phyloP scores from a whole-genome alignment of 106 monocot genomes.

The Acorus gramineus region DNA sequence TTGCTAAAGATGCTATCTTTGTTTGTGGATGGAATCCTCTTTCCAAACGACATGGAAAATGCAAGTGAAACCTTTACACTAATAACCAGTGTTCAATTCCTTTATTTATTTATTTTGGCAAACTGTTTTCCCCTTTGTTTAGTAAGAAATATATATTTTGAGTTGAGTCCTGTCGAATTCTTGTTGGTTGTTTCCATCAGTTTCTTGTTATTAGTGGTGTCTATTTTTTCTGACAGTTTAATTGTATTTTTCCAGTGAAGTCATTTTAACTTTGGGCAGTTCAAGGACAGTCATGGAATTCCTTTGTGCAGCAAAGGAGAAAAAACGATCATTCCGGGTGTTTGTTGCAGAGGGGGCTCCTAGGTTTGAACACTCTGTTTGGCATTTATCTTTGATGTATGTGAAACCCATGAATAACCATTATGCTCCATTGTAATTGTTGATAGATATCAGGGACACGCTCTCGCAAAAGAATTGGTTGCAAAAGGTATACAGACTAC shows the following conservation, averaged over 20 bases:
- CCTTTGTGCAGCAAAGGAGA: constrained; percentile 91
- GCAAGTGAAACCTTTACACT: too few relatives aligned
- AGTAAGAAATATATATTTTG: too few relatives aligned
- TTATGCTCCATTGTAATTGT: neutral
- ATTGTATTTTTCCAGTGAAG: constrained; percentile 45
- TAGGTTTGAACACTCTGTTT: constrained; percentile 31
- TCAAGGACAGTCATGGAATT: constrained; percentile 97
- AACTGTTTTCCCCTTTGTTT: too few relatives aligned
- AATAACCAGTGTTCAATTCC: too few relatives aligned
- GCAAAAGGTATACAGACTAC: constrained; percentile 86
- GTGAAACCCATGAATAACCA: too few relatives aligned
- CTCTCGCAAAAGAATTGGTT: constrained; percentile 93
- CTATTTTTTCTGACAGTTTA: neutral
- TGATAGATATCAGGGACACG: constrained; percentile 86
- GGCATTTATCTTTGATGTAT: too few relatives aligned
- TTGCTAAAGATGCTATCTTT: too few relatives aligned
- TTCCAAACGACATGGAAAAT: too few relatives aligned
- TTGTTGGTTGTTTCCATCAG: neutral
- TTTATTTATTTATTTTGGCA: too few relatives aligned
- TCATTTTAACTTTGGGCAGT: constrained; percentile 87
- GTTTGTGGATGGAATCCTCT: too few relatives aligned
- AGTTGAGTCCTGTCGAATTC: too few relatives aligned
- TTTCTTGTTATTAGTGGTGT: neutral
- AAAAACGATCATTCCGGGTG: constrained; percentile 80
- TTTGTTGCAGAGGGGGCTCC: constrained; percentile 98